Percentiles rank a stretch among this genome's conserved stretches.
These are phyloP conservation scores for Didymellaceae sp. DNA, from an alignment of 2,329 filamentous ascomycete genomes.

Conservation along the genomic window DNA sequence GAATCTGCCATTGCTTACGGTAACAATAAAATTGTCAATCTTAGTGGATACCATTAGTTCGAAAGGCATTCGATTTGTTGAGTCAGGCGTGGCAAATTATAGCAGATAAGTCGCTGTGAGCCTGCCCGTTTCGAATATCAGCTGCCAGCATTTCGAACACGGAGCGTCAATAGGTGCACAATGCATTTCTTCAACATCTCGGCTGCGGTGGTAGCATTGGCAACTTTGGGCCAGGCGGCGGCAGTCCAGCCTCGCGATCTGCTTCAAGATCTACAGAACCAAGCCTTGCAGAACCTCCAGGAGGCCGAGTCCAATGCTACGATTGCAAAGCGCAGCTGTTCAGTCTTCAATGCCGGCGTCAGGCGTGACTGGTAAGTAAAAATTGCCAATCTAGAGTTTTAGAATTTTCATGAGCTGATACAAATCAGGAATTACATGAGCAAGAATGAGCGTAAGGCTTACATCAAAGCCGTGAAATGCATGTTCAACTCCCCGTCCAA, in stretches of 20 bases:
- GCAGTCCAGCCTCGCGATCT: background rate
- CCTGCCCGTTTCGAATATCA: background rate
- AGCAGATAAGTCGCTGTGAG: background rate
- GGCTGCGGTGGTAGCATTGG: background rate
- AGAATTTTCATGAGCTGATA: background rate
- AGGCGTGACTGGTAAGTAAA: conserved; percentile 27
- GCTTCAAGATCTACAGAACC: background rate
- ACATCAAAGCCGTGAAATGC: conserved; percentile 30
- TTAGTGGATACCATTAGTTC: background rate
- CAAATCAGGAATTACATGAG: background rate
- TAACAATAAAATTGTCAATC: background rate
- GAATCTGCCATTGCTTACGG: too few species aligned
- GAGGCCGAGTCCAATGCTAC: background rate
- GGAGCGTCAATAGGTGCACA: background rate
- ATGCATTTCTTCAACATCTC: background rate
- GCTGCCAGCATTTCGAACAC: background rate
- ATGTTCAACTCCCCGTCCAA: conserved; percentile 22
- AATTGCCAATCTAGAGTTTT: conserved; percentile 1
- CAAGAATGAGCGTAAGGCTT: conserved; percentile 21
- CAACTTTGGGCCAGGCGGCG: background rate
- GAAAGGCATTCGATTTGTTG: background rate
- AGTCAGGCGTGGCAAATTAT: background rate
- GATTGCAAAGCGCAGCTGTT: background rate
- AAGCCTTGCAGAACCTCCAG: background rate
- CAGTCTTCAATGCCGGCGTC: conserved; percentile 12